Evolutionary conservation across 768 basidiomycete genomes (phyloP), one percentile per base, ranked within the genome.

Genomic region (Wakefieldia striispora): DNA sequence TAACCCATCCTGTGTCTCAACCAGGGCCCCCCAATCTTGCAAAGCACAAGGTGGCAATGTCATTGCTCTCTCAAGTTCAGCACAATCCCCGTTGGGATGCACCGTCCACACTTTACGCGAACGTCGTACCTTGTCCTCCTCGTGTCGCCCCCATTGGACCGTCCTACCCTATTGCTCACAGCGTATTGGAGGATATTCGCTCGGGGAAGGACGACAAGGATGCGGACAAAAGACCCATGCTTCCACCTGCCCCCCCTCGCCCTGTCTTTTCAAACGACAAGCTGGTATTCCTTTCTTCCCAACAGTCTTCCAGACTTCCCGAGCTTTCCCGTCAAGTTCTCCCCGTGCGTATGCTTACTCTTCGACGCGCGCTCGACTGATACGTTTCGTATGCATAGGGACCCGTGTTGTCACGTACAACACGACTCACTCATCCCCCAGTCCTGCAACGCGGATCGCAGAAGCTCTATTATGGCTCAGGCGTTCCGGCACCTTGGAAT

Each of bases 41-140:
- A 5, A 78, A 85, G 38, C 88, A 91, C 69, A 83, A 81, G 60
- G 82, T 90, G n/a, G 83, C 86, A 4, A 81, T 90, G 78, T 75
- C 83, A 0, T 70, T 91, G 9, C 74, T 90, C 31, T 63, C 73
- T 0, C 78, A 84, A 45, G 70, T 79, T 3, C 81, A 88, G 62
- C 65, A 68, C 19, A 69, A 70, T 20, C 70, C 84, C 10, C 78
- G 86, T 4, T 89, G 87, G 87, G 83, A 86, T 21, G 67, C 81
- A 10, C 73, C 85, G 3, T 79, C 85, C 53, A 83, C 86, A 3
- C 64, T 91, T 38, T 89, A 80, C 58, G 79, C 76, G 0, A 76
- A 71, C 34, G 74, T 81, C 2, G 73, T 72, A 1, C 83, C 85
- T 11, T 83, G 81, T 56, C 66, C 77, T 4, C 86, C 87, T 1